These are phyloP conservation scores for Gorgonomyces haynaldii DNA, from an alignment of 192 early-diverging fungal genomes.

Conservation along the genomic window DNA sequence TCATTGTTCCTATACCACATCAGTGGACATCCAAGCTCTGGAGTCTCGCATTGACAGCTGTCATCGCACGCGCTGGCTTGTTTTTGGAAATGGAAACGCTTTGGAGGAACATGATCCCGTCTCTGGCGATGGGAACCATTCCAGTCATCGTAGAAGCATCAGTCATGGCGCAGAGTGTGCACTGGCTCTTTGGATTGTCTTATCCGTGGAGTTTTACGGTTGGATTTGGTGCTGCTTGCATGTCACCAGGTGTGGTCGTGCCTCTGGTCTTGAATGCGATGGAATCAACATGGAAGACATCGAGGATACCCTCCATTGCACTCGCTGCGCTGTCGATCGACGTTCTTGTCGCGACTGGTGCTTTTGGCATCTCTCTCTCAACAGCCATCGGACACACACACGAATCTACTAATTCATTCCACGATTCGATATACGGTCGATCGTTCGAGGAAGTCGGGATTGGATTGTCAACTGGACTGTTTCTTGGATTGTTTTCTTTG, in stretches of 20 bases:
- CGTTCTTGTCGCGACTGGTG: constrained; percentile 7
- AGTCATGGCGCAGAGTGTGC: constrained; percentile 8
- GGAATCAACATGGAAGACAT: constrained; percentile 15
- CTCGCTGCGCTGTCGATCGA: constrained; percentile 13
- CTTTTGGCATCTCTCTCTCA: constrained; percentile 23
- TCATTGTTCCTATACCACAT: constrained; percentile 23
- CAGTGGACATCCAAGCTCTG: constrained; percentile 24
- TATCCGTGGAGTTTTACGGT: constrained; percentile 18
- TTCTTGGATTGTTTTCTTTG: constrained; percentile 11
- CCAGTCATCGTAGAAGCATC: constrained; percentile 18
- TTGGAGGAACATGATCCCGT: constrained; percentile 4
- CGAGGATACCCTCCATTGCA: constrained; percentile 18
- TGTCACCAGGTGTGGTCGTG: constrained; percentile 27
- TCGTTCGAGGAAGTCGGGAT: constrained; percentile 18
- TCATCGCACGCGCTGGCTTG: constrained; percentile 22
- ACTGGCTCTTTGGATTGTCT: constrained; percentile 14
- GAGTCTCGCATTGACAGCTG: constrained; percentile 20
- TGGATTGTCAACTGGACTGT: constrained; percentile 15
- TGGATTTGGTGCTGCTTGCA: constrained; percentile 23
- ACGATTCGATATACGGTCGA: constrained; percentile 12
- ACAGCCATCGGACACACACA: constrained; percentile 22
- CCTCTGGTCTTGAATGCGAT: constrained; percentile 20
- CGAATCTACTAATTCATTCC: constrained; percentile 9
- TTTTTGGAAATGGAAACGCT: constrained; percentile 12
- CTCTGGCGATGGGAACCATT: constrained; percentile 15